Conservation (phyloP, 116 monocot genomes). For the Phalaenopsis hybrid region DNA sequence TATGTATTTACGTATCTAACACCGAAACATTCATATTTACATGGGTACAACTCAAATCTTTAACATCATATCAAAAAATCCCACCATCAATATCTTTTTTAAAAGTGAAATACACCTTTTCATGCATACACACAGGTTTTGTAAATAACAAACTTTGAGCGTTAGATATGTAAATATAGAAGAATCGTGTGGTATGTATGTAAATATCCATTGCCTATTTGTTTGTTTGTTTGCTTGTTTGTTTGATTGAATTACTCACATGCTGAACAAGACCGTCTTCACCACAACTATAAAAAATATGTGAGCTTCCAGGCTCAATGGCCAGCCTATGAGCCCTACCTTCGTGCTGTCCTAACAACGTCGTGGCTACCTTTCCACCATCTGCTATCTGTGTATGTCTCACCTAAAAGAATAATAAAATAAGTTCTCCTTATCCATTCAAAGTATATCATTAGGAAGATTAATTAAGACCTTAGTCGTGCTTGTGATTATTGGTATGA, state of each 20-base stretch:
- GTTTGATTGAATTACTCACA: constrained; percentile 29
- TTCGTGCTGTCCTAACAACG: constrained; percentile 39
- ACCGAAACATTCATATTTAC: no score
- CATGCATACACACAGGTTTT: no score
- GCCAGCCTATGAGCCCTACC: constrained; percentile 61
- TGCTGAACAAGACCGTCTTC: constrained; percentile 70
- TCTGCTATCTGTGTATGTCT: constrained; percentile 50
- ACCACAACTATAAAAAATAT: constrained; percentile 82
- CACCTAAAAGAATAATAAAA: constrained; percentile 40
- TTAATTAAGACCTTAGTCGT: background rate
- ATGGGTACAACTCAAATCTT: no score
- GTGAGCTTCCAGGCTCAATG: constrained; percentile 73
- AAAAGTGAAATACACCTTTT: no score
- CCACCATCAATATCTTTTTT: no score
- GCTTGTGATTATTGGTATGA: background rate
- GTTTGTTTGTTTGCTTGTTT: background rate
- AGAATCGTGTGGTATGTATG: no score
- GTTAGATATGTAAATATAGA: no score
- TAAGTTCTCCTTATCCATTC: background rate
- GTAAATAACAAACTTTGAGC: no score
- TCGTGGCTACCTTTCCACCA: constrained; percentile 37
- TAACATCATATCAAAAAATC: no score
- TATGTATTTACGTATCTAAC: no score
- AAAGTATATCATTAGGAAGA: background rate
- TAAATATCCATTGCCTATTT: no score